Conservation (phyloP, 495 filamentous ascomycete genomes). For the Elasticomyces elasticus region DNA sequence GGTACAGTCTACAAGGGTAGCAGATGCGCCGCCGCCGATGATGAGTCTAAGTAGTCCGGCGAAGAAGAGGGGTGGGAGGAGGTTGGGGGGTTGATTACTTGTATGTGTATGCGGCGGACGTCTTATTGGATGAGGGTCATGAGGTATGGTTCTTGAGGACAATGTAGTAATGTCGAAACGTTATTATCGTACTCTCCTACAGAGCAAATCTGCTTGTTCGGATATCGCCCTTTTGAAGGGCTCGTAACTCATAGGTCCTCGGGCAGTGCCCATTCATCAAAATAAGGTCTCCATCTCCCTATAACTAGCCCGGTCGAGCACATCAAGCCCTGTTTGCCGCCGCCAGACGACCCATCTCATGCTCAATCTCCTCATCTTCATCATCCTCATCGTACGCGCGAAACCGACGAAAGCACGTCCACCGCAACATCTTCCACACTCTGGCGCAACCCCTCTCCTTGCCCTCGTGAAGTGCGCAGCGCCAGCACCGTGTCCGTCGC, state of each 20-base stretch:
- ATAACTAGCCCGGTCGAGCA: neutral
- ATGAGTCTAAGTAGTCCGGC: constrained; percentile 12
- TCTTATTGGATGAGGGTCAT: too few species aligned
- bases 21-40: neutral
- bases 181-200: too few species aligned
- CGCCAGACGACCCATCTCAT: neutral
- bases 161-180: too few species aligned
- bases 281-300: neutral
- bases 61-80: constrained; percentile 6
- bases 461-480: constrained; percentile 11
- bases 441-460: constrained; percentile 1
- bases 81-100: neutral
- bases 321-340: neutral
- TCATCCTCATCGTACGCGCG: constrained; percentile 16
- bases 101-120: too few species aligned
- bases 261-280: neutral
- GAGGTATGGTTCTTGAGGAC: too few species aligned
- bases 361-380: constrained; percentile 4
- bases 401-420: constrained; percentile 22
- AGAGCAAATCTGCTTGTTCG: too few species aligned
- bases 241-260: too few species aligned
- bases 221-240: too few species aligned
- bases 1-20: neutral
- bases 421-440: constrained; percentile 1
- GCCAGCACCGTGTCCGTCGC: constrained; percentile 20